A percentile compares a stretch with the other conserved stretches of the same genome.
phyloP scores from a whole-genome alignment of 352 stramenopile genomes.

The Sclerospora graminicola region DNA sequence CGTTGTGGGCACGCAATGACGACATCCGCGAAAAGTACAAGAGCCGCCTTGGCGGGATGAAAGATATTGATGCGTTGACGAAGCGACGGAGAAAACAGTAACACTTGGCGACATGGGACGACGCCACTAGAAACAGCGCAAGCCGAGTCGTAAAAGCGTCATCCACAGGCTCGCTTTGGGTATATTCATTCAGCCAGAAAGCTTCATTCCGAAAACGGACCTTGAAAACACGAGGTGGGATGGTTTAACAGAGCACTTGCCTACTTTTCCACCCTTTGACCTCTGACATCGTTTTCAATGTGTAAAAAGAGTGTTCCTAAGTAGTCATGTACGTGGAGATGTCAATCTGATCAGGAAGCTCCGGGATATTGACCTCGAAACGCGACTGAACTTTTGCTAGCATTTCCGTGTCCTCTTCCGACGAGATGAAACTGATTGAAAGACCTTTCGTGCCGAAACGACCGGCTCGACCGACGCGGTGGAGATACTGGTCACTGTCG shows the following conservation, averaged over 20 bases:
- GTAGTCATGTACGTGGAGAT: slow-evolving; percentile 97
- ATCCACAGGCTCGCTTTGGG: slow-evolving; percentile 24
- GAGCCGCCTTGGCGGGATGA: slow-evolving; percentile 60
- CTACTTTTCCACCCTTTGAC: slow-evolving; percentile 3
- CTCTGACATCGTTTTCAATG: slow-evolving; percentile 7
- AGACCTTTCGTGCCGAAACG: slow-evolving; percentile 99
- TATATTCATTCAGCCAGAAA: slow-evolving; percentile 37
- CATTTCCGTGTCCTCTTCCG: slow-evolving; percentile 95
- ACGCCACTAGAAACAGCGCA: slow-evolving; percentile 25
- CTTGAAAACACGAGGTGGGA: slow-evolving; percentile 19
- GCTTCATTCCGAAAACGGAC: slow-evolving; percentile 22
- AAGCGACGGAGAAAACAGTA: slow-evolving; percentile 64
- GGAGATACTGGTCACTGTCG: slow-evolving; percentile 97
- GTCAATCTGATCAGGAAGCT: slow-evolving; percentile 99
- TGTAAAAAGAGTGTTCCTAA: slow-evolving; percentile 29
- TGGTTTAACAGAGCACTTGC: slow-evolving; percentile 19
- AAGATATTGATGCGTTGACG: slow-evolving; percentile 43
- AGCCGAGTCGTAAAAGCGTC: slow-evolving; percentile 29
- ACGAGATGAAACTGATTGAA: slow-evolving; percentile 99
- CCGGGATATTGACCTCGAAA: slow-evolving; percentile 99
- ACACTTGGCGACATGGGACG: slow-evolving; percentile 23
- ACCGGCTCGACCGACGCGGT: slow-evolving; percentile 97
- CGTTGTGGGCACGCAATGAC: slow-evolving; percentile 67
- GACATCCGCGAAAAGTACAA: slow-evolving; percentile 78
- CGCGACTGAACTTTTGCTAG: slow-evolving; percentile 97